phyloP scores from a whole-genome alignment of 2,329 filamentous ascomycete genomes.

The Tolypocladium endophyticum region DNA sequence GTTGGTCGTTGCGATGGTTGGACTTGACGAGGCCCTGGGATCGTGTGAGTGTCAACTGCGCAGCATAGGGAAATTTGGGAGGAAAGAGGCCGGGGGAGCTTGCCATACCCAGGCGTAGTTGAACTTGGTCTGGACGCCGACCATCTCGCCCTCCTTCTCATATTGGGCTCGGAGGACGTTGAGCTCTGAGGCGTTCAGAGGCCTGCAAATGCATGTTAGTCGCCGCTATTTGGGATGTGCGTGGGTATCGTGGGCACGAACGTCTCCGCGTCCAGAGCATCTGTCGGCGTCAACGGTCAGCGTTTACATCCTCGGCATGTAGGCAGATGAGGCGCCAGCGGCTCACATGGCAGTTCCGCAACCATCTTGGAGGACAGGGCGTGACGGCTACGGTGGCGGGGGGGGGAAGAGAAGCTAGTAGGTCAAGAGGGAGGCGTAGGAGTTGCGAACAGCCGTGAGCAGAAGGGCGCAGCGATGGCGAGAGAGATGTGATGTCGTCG shows the following conservation, averaged over 20 bases:
- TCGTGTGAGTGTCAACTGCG: constrained; percentile 3
- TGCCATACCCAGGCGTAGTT: constrained; percentile 90
- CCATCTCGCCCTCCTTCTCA: constrained; percentile 95
- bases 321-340: neutral
- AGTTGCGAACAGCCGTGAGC: neutral
- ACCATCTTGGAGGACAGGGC: constrained; percentile 26
- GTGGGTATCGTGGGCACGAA: constrained; percentile 27
- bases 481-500: neutral
- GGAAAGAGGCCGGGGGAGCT: neutral
- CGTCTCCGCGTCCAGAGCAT: constrained; percentile 97
- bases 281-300: constrained; percentile 22
- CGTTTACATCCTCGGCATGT: neutral
- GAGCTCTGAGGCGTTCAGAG: constrained; percentile 84
- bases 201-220: constrained; percentile 36
- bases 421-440: neutral
- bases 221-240: neutral
- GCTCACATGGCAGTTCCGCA: constrained; percentile 38
- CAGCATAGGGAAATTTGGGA: neutral
- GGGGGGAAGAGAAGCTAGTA: neutral
- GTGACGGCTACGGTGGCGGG: neutral
- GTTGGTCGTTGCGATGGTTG: constrained; percentile 70
- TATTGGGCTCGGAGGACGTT: constrained; percentile 89
- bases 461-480: neutral
- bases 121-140: constrained; percentile 96
- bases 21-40: constrained; percentile 92